phyloP scores from a whole-genome alignment of 2,329 filamentous ascomycete genomes.

The Cladosporium velox region DNA sequence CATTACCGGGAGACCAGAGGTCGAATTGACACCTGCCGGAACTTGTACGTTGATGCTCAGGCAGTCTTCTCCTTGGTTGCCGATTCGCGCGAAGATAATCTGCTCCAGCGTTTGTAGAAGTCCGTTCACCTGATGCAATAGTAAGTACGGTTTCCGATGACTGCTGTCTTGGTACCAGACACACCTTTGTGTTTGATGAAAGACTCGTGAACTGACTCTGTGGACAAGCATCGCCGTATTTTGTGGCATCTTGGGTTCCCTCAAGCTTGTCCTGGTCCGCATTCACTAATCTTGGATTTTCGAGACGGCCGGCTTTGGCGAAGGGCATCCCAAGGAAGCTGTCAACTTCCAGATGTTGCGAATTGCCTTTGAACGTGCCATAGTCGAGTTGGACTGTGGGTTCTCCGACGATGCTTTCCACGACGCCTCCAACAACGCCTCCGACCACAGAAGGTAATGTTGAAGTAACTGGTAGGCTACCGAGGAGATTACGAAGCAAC shows the following conservation, averaged over 20 bases:
- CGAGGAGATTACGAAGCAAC: slow-evolving; percentile 1
- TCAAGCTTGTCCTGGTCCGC: slow-evolving; percentile 23
- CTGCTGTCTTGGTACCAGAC: background rate
- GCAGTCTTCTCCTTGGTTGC: slow-evolving; percentile 53
- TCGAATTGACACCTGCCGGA: background rate
- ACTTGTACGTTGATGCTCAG: slow-evolving; percentile 58
- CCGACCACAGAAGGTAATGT: background rate
- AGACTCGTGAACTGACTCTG: background rate
- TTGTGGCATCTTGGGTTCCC: slow-evolving; percentile 23
- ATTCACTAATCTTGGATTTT: slow-evolving; percentile 20
- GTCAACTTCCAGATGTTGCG: background rate
- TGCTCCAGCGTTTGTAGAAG: slow-evolving; percentile 28
- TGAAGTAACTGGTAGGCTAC: background rate
- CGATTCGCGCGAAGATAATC: slow-evolving; percentile 28
- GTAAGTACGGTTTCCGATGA: slow-evolving; percentile 8
- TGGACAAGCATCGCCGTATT: background rate
- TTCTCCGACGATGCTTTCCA: background rate
- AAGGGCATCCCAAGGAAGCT: slow-evolving; percentile 25
- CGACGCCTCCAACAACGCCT: background rate
- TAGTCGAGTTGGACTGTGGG: slow-evolving; percentile 26
- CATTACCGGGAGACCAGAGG: slow-evolving; percentile 42
- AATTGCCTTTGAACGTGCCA: slow-evolving; percentile 28
- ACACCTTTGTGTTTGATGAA: background rate
- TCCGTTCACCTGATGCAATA: slow-evolving; percentile 22
- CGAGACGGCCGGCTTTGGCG: slow-evolving; percentile 5